Percentiles rank a stretch among this genome's conserved stretches.
These are phyloP conservation scores for Corynespora cassiicola DNA, from an alignment of 2,329 filamentous ascomycete species.

Conservation along the genomic window DNA sequence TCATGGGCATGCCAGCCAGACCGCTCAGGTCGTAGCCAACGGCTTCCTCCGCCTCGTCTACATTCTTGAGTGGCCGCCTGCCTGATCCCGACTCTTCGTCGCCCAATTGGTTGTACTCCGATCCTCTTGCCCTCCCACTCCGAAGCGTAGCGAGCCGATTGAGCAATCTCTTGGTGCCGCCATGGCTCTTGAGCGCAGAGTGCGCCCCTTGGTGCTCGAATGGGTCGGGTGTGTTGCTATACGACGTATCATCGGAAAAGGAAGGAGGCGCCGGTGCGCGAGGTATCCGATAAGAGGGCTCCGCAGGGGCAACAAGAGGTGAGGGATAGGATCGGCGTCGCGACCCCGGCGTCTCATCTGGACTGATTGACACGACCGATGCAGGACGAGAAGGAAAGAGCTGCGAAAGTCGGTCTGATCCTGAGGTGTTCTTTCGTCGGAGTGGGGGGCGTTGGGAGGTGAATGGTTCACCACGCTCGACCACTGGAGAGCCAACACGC, in stretches of 20 bases:
- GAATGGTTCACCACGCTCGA: slow-evolving; percentile 16
- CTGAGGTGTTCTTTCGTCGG: slow-evolving; percentile 34
- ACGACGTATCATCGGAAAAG: slow-evolving; percentile 37
- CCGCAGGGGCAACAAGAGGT: slow-evolving; percentile 31
- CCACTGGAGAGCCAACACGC: slow-evolving; percentile 36
- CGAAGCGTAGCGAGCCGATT: slow-evolving; percentile 38
- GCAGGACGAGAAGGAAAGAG: slow-evolving; percentile 43
- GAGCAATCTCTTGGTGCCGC: slow-evolving; percentile 37
- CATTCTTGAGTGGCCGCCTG: slow-evolving; percentile 19
- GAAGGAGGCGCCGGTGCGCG: slow-evolving; percentile 38
- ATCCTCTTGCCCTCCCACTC: slow-evolving; percentile 19
- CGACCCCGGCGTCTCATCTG: slow-evolving; percentile 23
- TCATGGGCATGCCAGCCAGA: slow-evolving; percentile 36
- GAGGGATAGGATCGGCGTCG: slow-evolving; percentile 38
- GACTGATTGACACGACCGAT: slow-evolving; percentile 30
- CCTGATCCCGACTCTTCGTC: slow-evolving; percentile 34
- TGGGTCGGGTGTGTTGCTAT: slow-evolving; percentile 26
- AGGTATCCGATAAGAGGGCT: slow-evolving; percentile 36
- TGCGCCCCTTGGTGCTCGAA: slow-evolving; percentile 25
- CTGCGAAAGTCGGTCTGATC: slow-evolving; percentile 42
- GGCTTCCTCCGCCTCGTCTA: slow-evolving; percentile 40
- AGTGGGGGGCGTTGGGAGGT: slow-evolving; percentile 29
- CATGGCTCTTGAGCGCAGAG: slow-evolving; percentile 21
- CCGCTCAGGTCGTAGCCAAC: slow-evolving; percentile 36
- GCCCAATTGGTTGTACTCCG: slow-evolving; percentile 37